Evolutionary conservation across 2,329 filamentous ascomycete species (phyloP), one percentile per base, ranked within the genome.

Genomic region (Aspergillus puulaauensis): DNA sequence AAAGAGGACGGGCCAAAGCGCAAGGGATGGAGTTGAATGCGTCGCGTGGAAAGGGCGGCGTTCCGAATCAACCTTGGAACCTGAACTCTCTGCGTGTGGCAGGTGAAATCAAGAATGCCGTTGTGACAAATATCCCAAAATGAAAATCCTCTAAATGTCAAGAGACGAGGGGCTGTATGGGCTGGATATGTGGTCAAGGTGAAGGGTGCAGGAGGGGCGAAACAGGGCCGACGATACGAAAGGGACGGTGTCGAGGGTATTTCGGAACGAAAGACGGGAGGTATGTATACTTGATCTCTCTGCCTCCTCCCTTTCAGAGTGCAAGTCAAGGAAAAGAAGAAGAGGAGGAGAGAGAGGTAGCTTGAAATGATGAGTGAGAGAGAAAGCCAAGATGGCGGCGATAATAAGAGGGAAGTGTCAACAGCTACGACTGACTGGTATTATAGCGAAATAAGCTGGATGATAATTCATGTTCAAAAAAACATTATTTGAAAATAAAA

Each of bases 41-140:
- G 64, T 67, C 65, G 69, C 70, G 70, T 72, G 70, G 70, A 65
- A 67, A 61, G 59, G 58, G 59, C 54, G 61, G 54, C 46, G 46
- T 47, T 50, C 52, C 45, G 50, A 54, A 49, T 56, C 39, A 46
- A 56, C 40, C 47, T 39, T 40, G 35, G 35, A 46, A 46, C 44
- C 40, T 35, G 41, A 37, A 35, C 40, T 56, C 52, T 46, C 45
- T 59, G 45, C 43, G 33, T 37, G 43, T 48, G 47, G 48, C 37
- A 53, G 41, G 19, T 23, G 40, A 54, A 40, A 43, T 21, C n/a
- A 56, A 52, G 37, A 53, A 47, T 52, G 44, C 9, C 45, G 27
- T 40, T 27, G 31, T 37, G n/a, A 4, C 48, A 47, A 47, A 47
- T 46, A 54, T 54, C 24, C 40, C 9, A 27, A 8, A n/a, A 23